A percentile compares a stretch with the other conserved stretches of the same genome.
These are phyloP conservation scores for Trifolium dubium DNA, from an alignment of 306 rosid species.

Conservation along the genomic window DNA sequence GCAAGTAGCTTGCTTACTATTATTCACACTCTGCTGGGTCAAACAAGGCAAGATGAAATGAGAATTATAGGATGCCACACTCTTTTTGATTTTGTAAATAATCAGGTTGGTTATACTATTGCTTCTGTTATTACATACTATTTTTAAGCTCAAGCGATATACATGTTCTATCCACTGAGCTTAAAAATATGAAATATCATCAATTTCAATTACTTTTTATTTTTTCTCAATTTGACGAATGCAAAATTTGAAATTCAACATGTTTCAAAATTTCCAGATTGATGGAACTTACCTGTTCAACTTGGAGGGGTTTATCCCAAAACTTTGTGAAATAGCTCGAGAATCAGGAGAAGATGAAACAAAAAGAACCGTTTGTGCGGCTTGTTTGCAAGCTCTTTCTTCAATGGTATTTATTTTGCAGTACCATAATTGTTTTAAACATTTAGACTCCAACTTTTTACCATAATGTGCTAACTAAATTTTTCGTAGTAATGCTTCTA, in stretches of 20 bases:
- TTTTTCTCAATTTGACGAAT: conserved; percentile 14
- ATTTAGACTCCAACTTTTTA: neutral
- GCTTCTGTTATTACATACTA: conserved; percentile 20
- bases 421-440: conserved; percentile 28
- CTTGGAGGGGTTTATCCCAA: conserved; percentile 78
- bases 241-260: conserved; percentile 26
- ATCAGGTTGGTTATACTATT: conserved; percentile 66
- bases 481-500: too few relatives aligned
- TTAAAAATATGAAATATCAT: neutral
- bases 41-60: conserved; percentile 83
- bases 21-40: conserved; percentile 87
- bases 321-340: conserved; percentile 82
- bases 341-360: conserved; percentile 79
- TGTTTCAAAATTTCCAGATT: conserved; percentile 55
- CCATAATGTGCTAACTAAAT: too few relatives aligned
- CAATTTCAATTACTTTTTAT: neutral
- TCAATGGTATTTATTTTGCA: conserved; percentile 66
- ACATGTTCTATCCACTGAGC: too few relatives aligned
- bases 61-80: conserved; percentile 83
- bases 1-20: conserved; percentile 82
- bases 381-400: conserved; percentile 82
- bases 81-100: conserved; percentile 84
- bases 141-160: conserved; percentile 3
- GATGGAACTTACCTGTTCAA: conserved; percentile 80
- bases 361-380: conserved; percentile 57